Conservation (phyloP, 2,329 filamentous ascomycete genomes). For the Sclerotinia borealis region DNA sequence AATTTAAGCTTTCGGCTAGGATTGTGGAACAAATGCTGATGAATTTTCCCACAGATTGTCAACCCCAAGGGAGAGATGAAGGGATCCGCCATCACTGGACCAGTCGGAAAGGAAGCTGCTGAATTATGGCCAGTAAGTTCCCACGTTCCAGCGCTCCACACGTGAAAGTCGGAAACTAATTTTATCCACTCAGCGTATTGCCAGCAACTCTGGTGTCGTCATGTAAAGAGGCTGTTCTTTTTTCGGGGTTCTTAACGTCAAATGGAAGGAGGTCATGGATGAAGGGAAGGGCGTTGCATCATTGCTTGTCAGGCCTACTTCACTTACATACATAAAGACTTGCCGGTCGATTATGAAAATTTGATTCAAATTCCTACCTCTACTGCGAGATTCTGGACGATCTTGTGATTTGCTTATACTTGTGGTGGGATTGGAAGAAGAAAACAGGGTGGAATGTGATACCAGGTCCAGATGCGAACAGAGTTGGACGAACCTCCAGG, state of each 20-base stretch:
- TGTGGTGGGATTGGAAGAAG: background rate
- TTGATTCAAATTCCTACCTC: conserved; percentile 13
- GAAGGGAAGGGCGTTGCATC: conserved; percentile 12
- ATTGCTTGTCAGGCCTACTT: conserved; percentile 9
- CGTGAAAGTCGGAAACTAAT: conserved; percentile 32
- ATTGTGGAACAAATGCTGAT: conserved; percentile 35
- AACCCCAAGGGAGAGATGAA: conserved; percentile 99
- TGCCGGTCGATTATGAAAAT: conserved; percentile 10
- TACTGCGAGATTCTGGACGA: background rate
- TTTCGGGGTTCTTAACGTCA: conserved; percentile 26
- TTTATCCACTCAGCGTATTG: conserved; percentile 71
- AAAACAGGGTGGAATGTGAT: background rate
- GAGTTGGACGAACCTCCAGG: background rate
- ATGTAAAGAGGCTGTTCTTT: conserved; percentile 64
- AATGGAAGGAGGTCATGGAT: conserved; percentile 13
- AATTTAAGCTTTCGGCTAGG: background rate
- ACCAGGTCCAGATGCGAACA: background rate
- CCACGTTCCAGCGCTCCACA: background rate
- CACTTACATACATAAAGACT: conserved; percentile 12
- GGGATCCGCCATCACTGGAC: conserved; percentile 98
- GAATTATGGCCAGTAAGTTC: conserved; percentile 93
- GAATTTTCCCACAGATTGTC: conserved; percentile 64
- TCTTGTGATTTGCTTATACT: conserved; percentile 2
- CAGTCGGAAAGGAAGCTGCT: conserved; percentile 98
- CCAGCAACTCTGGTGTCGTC: conserved; percentile 99